Conservation (phyloP, 176 grass and related monocot genomes). For the Aegilops umbellulata region DNA sequence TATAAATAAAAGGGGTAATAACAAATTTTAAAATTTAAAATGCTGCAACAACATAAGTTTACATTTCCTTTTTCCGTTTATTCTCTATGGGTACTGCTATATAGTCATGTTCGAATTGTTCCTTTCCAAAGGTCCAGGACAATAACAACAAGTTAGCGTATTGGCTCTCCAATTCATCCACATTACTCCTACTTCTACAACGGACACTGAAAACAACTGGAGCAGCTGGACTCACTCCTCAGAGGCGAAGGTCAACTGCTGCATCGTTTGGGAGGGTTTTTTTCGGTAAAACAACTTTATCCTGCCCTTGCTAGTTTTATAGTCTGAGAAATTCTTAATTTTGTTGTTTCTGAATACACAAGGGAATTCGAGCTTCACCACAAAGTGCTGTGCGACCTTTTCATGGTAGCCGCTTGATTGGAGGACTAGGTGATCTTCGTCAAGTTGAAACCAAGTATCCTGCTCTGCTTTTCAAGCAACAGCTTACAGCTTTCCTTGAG, state of each 20-base stretch:
- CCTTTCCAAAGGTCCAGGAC: slow-evolving; percentile 60
- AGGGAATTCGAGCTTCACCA: slow-evolving; percentile 86
- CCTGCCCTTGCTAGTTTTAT: slow-evolving; percentile 24
- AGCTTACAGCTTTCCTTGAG: slow-evolving; percentile 97
- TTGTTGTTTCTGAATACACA: slow-evolving; percentile 27
- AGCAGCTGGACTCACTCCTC: slow-evolving; percentile 72
- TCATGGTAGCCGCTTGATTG: slow-evolving; percentile 66
- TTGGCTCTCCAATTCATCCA: slow-evolving; percentile 97
- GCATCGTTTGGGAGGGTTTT: slow-evolving; percentile 87
- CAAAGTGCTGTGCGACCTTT: slow-evolving; percentile 77
- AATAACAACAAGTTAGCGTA: slow-evolving; percentile 84
- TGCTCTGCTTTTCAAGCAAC: slow-evolving; percentile 99
- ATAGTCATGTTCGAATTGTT: slow-evolving; percentile 26
- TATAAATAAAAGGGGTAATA: not conserved
- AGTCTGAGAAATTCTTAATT: slow-evolving; percentile 26
- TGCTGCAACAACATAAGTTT: not conserved
- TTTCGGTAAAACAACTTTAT: slow-evolving; percentile 62
- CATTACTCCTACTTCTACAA: slow-evolving; percentile 89
- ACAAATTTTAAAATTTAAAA: slow-evolving; percentile 1
- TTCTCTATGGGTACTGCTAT: slow-evolving; percentile 6
- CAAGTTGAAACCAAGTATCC: slow-evolving; percentile 99
- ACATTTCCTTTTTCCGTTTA: not conserved
- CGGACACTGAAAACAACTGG: slow-evolving; percentile 89
- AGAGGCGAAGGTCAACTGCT: slow-evolving; percentile 82
- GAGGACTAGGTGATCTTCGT: slow-evolving; percentile 72